phyloP scores from a whole-genome alignment of 495 filamentous ascomycete species.

The Oleoguttula mirabilis region DNA sequence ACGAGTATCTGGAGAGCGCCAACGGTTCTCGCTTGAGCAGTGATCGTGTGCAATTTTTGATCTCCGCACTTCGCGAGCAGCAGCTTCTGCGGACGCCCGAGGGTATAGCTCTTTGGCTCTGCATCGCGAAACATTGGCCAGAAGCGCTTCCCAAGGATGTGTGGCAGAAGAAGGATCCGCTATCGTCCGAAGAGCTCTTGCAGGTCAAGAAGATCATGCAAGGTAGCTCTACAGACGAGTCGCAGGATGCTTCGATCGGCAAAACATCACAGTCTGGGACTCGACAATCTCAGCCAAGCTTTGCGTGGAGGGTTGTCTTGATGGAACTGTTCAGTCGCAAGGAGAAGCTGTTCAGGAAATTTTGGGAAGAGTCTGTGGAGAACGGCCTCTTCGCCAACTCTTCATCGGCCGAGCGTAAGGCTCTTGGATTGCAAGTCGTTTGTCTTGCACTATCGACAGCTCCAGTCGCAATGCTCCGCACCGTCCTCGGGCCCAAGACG shows the following conservation, averaged over 20 bases:
- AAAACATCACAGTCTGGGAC: constrained; percentile 37
- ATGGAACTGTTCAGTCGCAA: constrained; percentile 30
- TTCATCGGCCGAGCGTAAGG: constrained; percentile 77
- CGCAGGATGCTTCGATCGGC: constrained; percentile 37
- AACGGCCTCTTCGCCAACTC: constrained; percentile 66
- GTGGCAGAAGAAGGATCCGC: constrained; percentile 63
- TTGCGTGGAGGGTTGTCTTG: constrained; percentile 75
- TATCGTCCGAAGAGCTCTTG: constrained; percentile 49
- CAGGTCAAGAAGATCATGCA: constrained; percentile 64
- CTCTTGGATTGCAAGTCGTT: constrained; percentile 80
- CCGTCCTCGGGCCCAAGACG: constrained; percentile 69
- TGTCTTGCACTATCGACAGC: constrained; percentile 50
- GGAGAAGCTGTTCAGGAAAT: constrained; percentile 50
- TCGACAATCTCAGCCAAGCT: constrained; percentile 71
- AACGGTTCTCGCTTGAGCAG: constrained; percentile 28
- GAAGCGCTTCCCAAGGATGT: constrained; percentile 52
- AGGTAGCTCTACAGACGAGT: constrained; percentile 47
- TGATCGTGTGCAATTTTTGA: constrained; percentile 44
- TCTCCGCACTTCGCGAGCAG: constrained; percentile 48
- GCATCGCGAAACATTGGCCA: constrained; percentile 50
- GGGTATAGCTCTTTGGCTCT: constrained; percentile 80
- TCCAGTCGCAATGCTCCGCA: constrained; percentile 35
- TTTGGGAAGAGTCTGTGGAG: constrained; percentile 86
- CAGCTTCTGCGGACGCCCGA: constrained; percentile 67
- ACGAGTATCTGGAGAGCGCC: constrained; percentile 37